Evolutionary conservation across 495 filamentous ascomycete species (phyloP), one percentile per base, ranked within the genome.

Genomic region (Hypoxylon crocopeplum): DNA sequence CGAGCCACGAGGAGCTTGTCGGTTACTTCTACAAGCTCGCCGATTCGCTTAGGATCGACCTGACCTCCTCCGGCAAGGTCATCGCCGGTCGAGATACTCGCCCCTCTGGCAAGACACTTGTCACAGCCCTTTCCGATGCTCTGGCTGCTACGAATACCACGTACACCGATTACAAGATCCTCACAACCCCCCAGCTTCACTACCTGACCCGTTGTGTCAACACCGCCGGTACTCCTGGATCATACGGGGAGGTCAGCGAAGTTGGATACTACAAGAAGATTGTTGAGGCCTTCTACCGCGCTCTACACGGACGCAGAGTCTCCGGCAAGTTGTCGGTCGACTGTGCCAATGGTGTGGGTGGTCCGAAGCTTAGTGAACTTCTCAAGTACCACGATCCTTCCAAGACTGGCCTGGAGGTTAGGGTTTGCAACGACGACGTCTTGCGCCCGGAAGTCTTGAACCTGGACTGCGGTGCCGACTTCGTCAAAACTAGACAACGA

Each of bases 331-430:
- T 98, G 57, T 91, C 86, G 7, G 92, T 98, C 3, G 94, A 98
- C 71, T 97, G 94, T 68, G 94, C 94, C 48, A 98, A 98, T 67
- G 94, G 94, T 68, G 91, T 98, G 57, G 94, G 94, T 51, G 94
- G 92, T 1, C 93, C 93, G 20, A 97, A 97, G 78, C 78, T 98
- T 56, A 79, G 78, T 49, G 89, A 95, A 70, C 82, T 98, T 38
- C 81, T 97, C 59, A 97, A 97, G 69, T 84, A 88, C 67, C 82
- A 97, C 56, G 86, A 88, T 36, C 70, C 79, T 56, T 75, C 80
- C 57, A 80, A 87, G 67, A 82, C 88, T 60, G 79, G 79, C 17
- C 65, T 97, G 24, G 85, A 96, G 38, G 88, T 96, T 70, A 91
- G 88, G 70, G 84, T 98, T 21, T 82, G 93, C 69, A 97, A 98